Evolutionary conservation across 495 filamentous ascomycete species (phyloP).

Genomic region (Tuber magnatum): DNA sequence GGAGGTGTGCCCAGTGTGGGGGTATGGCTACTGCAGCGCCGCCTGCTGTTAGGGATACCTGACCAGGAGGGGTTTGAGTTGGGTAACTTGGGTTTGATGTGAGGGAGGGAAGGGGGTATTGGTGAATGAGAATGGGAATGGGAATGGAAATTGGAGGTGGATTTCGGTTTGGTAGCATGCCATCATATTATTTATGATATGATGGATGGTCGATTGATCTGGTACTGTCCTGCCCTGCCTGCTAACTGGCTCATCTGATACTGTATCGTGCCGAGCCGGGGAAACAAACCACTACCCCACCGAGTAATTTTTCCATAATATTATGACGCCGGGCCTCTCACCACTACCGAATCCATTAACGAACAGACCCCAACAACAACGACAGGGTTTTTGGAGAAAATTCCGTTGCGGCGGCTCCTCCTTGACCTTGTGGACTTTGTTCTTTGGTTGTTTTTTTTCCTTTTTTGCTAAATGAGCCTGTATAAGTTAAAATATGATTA

Average conservation of each 20-base stretch:
- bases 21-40: conserved; percentile 52
- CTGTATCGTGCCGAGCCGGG: neutral
- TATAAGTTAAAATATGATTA: too few species aligned
- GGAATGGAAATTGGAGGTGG: neutral
- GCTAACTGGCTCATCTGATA: neutral
- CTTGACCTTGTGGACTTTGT: too few species aligned
- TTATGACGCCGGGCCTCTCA: too few species aligned
- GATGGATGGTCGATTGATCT: neutral
- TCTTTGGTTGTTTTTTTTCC: too few species aligned
- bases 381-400: too few species aligned
- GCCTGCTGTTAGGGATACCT: conserved; percentile 41
- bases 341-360: too few species aligned
- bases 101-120: neutral
- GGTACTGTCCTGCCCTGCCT: neutral
- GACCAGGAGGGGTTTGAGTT: neutral
- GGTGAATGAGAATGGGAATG: neutral
- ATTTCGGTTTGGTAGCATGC: neutral
- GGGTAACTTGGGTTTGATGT: neutral
- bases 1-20: conserved; percentile 75
- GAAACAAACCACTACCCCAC: neutral
- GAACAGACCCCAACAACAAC: too few species aligned
- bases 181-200: neutral
- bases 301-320: neutral
- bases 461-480: too few species aligned
- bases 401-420: too few species aligned